Base-by-base conservation (phyloP, 202 grass and related monocot genomes). In the Carex arenaria region DNA sequence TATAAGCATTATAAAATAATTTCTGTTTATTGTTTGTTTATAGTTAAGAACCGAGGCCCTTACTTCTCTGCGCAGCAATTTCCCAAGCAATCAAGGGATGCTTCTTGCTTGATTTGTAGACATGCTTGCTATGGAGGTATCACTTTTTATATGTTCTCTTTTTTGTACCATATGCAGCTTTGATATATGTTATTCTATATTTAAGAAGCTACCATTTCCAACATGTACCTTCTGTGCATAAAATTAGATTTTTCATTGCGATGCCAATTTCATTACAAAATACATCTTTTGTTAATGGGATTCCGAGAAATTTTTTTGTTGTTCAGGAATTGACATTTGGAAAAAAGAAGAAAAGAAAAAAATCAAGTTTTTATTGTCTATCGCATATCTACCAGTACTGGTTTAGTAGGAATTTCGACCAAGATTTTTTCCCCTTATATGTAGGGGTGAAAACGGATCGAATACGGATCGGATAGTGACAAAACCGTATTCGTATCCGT, bases 21-120 rank as follows among this genome's bases (percentile, higher is more conserved):
- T n/a, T 43, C 2, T 32, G 34, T 70, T 53, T 51, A 32, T 76
- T 64, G 60, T 67, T 26, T 86, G 23, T 84, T 78, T 72, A 70
- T 93, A 98, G 95, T 55, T 98, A 85, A 90, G 95, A 89, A 98
- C 84, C 76, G 90, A 95, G 83, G 92, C 95, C 2, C 91, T 98
- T 65, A 90, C 92, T 86, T 91, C 87, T 70, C 86, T 98, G 78
- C 87, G 95, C 40, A 88, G 90, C 85, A 84, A 92, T 87, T 90
- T 98, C 74, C 92, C 87, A 77, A 98, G 70, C 80, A 89, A 84
- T 26, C 95, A 95, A 88, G 95, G 95, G 65, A 98, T 98, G n/a
- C 95, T 92, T 78, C 86, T 98, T 85, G 85, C 89, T 67, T 87
- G 87, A 51, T 77, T 88, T 81, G 87, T 93, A 64, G 82, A 83